Conservation (phyloP, 208 protist genomes). For the Crithidia fasciculata region DNA sequence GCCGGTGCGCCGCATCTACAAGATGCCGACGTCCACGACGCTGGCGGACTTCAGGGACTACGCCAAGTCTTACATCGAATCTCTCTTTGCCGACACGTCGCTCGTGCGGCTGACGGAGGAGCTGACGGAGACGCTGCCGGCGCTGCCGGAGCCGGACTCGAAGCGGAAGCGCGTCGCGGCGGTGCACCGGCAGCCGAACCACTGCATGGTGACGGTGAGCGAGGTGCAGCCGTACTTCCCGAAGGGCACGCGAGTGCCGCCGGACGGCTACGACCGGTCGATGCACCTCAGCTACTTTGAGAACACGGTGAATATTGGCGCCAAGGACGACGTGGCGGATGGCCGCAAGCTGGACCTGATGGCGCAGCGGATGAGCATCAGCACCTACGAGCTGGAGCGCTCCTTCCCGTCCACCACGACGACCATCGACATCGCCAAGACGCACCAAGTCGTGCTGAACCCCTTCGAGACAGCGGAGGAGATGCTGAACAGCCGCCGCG, state of each 20-base stretch:
- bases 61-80: slow-evolving; percentile 59
- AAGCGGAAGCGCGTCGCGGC: slow-evolving; percentile 67
- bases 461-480: slow-evolving; percentile 75
- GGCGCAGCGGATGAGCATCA: slow-evolving; percentile 72
- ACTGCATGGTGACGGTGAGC: slow-evolving; percentile 80
- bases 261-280: slow-evolving; percentile 74
- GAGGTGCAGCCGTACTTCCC: slow-evolving; percentile 80
- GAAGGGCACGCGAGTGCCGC: slow-evolving; percentile 43
- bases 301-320: slow-evolving; percentile 51
- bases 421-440: slow-evolving; percentile 70
- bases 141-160: slow-evolving; percentile 66
- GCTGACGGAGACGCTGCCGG: slow-evolving; percentile 66
- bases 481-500: slow-evolving; percentile 61
- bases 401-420: slow-evolving; percentile 85
- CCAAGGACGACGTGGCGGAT: slow-evolving; percentile 22
- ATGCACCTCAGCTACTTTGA: slow-evolving; percentile 73
- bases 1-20: slow-evolving; percentile 83
- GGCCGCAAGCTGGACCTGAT: slow-evolving; percentile 58
- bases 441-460: slow-evolving; percentile 59
- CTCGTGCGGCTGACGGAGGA: slow-evolving; percentile 74
- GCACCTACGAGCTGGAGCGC: slow-evolving; percentile 75
- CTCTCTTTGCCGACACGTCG: slow-evolving; percentile 65
- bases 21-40: slow-evolving; percentile 67
- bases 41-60: slow-evolving; percentile 69
- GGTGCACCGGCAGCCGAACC: slow-evolving; percentile 65